A percentile compares a stretch with the other conserved stretches of the same genome.
Evolutionary conservation across 768 basidiomycete genomes (phyloP).

Genomic region (Leccinellum rugosiceps): DNA sequence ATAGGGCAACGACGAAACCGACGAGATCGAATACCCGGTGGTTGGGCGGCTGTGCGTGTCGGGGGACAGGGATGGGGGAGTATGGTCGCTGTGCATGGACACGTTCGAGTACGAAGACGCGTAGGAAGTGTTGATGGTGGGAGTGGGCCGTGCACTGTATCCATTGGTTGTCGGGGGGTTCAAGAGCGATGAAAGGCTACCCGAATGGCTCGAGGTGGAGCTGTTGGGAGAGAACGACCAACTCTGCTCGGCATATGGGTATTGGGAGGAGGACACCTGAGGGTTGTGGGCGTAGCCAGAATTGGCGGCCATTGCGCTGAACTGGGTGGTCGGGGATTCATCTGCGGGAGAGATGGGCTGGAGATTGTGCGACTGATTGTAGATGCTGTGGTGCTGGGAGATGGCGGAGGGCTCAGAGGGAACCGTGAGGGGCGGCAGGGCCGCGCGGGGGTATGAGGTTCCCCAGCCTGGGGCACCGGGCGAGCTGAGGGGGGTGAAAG

Average conservation of each 20-base stretch:
- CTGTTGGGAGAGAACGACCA: slow-evolving; percentile 49
- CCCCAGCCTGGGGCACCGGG: slow-evolving; percentile 57
- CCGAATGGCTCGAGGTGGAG: slow-evolving; percentile 60
- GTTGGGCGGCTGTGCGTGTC: slow-evolving; percentile 72
- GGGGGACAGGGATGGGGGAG: slow-evolving; percentile 70
- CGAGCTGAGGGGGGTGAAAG: slow-evolving; percentile 70
- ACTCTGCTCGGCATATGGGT: slow-evolving; percentile 63
- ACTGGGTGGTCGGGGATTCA: slow-evolving; percentile 55
- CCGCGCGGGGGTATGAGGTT: slow-evolving; percentile 54
- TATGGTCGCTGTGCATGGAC: slow-evolving; percentile 65
- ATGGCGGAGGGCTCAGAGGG: slow-evolving; percentile 70
- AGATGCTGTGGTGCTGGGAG: slow-evolving; percentile 53
- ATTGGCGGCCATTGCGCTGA: slow-evolving; percentile 38
- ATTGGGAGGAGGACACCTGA: slow-evolving; percentile 52
- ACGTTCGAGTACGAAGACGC: slow-evolving; percentile 62
- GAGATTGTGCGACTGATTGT: slow-evolving; percentile 54
- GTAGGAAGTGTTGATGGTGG: slow-evolving; percentile 73
- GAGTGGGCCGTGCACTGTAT: slow-evolving; percentile 51
- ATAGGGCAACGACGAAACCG: slow-evolving; percentile 73
- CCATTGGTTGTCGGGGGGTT: slow-evolving; percentile 56
- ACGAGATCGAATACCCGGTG: slow-evolving; percentile 83
- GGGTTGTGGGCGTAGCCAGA: slow-evolving; percentile 29
- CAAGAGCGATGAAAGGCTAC: slow-evolving; percentile 73
- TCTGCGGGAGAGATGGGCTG: slow-evolving; percentile 71
- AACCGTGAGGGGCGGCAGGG: slow-evolving; percentile 79